Conservation (phyloP, 208 protist species). For the Leishmania tropica region DNA sequence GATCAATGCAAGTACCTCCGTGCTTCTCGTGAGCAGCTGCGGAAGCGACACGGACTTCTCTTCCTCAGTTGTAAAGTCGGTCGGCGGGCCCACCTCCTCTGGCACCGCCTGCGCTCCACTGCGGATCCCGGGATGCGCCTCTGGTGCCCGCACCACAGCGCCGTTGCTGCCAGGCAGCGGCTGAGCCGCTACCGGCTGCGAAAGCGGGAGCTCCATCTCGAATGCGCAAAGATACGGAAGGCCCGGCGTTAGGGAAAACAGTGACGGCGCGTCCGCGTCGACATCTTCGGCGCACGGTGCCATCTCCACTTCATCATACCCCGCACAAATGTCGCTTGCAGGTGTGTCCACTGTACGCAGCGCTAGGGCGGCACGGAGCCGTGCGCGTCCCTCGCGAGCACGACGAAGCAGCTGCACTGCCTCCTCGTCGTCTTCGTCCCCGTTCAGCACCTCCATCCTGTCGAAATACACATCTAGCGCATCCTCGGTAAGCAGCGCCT, state of each 20-base stretch:
- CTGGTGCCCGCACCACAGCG: neutral
- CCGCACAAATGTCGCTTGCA: too few species aligned
- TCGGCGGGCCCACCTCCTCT: too few species aligned
- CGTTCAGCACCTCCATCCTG: slow-evolving; percentile 17
- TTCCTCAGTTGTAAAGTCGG: neutral
- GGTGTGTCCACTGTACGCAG: neutral
- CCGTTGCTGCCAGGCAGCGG: neutral
- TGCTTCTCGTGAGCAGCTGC: slow-evolving; percentile 13
- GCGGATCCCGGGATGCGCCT: neutral
- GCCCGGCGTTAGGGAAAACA: too few species aligned
- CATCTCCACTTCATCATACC: neutral
- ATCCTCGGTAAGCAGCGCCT: slow-evolving; percentile 13
- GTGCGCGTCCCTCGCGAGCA: slow-evolving; percentile 11
- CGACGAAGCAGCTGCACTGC: slow-evolving; percentile 35
- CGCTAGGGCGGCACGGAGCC: slow-evolving; percentile 2
- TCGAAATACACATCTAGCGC: slow-evolving; percentile 18
- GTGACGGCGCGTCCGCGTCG: neutral
- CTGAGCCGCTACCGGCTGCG: neutral
- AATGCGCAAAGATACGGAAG: slow-evolving; percentile 53
- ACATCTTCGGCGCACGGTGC: neutral
- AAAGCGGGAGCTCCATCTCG: slow-evolving; percentile 45
- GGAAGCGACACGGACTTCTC: slow-evolving; percentile 6
- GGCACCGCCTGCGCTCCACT: neutral
- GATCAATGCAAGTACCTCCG: slow-evolving; percentile 42
- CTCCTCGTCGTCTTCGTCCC: slow-evolving; percentile 27